These are phyloP conservation scores for Suillus discolor DNA, from an alignment of 768 basidiomycete species.

Conservation along the genomic window DNA sequence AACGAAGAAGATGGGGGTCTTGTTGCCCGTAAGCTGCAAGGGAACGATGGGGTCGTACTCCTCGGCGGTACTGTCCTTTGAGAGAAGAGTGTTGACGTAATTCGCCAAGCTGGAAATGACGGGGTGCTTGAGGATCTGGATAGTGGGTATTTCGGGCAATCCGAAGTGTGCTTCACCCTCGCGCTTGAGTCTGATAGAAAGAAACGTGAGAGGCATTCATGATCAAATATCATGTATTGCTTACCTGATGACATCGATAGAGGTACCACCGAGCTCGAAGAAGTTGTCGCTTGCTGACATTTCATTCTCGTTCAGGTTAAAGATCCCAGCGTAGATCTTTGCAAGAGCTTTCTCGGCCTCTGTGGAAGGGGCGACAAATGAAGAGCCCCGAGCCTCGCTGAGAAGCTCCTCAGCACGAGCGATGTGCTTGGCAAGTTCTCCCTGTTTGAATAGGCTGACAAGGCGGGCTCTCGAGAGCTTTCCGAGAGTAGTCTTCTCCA, in stretches of 20 bases:
- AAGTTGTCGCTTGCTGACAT: constrained; percentile 35
- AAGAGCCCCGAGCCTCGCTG: constrained; percentile 18
- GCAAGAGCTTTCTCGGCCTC: constrained; percentile 29
- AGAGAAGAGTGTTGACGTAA: constrained; percentile 30
- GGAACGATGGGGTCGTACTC: constrained; percentile 42
- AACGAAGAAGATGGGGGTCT: constrained; percentile 44
- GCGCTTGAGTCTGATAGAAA: constrained; percentile 21
- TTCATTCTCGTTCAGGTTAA: constrained; percentile 23
- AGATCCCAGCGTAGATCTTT: constrained; percentile 28
- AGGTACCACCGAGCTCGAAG: constrained; percentile 42
- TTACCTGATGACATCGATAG: constrained; percentile 35
- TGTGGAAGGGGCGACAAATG: constrained; percentile 21
- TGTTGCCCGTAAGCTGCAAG: constrained; percentile 38
- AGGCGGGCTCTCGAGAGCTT: constrained; percentile 42
- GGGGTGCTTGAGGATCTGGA: constrained; percentile 38
- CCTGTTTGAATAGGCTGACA: constrained; percentile 32
- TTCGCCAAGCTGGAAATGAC: constrained; percentile 31
- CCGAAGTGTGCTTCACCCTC: constrained; percentile 25
- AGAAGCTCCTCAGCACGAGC: constrained; percentile 24
- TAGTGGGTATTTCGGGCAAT: constrained; percentile 33
- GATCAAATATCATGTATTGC: neutral
- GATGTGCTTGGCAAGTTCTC: constrained; percentile 30
- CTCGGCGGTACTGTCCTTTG: constrained; percentile 10
- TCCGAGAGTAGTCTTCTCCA: constrained; percentile 44
- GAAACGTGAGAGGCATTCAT: neutral